A percentile compares a stretch with the other conserved stretches of the same genome.
Evolutionary conservation across 768 basidiomycete species (phyloP).

Genomic region (Lactarius sp.): DNA sequence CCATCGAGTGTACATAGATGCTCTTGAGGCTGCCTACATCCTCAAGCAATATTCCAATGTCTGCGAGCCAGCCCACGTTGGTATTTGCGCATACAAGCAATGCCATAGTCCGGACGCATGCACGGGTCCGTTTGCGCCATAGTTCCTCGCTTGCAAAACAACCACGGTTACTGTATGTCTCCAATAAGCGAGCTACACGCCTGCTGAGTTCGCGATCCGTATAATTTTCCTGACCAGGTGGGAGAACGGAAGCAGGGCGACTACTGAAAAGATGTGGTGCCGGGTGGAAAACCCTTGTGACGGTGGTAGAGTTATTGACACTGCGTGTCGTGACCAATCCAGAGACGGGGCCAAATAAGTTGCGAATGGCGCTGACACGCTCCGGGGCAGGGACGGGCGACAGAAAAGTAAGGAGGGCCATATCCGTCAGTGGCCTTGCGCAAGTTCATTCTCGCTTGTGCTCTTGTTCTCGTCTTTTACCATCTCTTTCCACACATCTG

Average conservation of each 20-base stretch:
- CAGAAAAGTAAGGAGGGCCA: background rate
- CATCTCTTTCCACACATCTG: background rate
- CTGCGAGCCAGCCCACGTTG: slow-evolving; percentile 10
- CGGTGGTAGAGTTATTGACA: background rate
- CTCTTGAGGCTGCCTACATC: slow-evolving; percentile 4
- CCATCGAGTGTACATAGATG: background rate
- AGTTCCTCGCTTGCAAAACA: background rate
- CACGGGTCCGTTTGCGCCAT: slow-evolving; percentile 11
- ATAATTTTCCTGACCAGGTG: background rate
- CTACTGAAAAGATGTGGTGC: background rate
- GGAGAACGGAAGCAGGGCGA: background rate
- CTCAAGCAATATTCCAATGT: slow-evolving; percentile 1
- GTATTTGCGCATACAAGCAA: background rate
- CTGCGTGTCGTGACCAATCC: background rate
- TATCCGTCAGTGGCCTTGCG: background rate
- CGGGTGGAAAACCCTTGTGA: background rate
- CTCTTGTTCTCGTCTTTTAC: background rate
- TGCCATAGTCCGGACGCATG: background rate
- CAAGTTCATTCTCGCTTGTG: background rate
- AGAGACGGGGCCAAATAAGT: background rate
- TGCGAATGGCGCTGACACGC: background rate
- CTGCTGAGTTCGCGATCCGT: slow-evolving; percentile 1
- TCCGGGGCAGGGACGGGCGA: background rate
- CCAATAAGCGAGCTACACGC: slow-evolving; percentile 4
- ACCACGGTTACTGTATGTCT: slow-evolving; percentile 7